Evolutionary conservation across 1,284 basidiomycete genomes (phyloP).

Genomic region (Mycena sp.): DNA sequence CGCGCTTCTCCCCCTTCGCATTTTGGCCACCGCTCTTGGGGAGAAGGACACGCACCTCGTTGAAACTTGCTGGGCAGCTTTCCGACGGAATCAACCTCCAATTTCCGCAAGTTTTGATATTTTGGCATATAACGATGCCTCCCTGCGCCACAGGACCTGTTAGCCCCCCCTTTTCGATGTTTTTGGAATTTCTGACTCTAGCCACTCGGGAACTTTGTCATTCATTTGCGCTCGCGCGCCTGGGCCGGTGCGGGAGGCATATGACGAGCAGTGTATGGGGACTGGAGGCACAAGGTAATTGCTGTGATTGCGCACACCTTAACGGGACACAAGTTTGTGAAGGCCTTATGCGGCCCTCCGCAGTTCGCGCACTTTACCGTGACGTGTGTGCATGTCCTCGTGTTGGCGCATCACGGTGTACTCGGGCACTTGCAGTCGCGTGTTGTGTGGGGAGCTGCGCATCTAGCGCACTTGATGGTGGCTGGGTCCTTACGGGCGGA

Average conservation of each 20-base stretch:
- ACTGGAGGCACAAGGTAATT: background rate
- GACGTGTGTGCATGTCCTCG: constrained; percentile 7
- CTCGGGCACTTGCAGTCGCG: constrained; percentile 7
- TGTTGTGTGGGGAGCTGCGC: constrained; percentile 1
- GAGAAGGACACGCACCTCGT: background rate
- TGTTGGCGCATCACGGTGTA: constrained; percentile 1
- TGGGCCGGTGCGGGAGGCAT: no score
- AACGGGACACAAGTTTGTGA: constrained; percentile 1
- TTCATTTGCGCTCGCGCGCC: constrained; percentile 1
- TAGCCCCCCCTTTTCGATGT: no score
- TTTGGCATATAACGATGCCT: background rate
- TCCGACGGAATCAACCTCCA: background rate
- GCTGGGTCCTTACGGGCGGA: constrained; percentile 1
- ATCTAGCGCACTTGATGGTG: constrained; percentile 8
- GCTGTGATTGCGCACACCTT: background rate
- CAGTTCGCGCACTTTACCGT: constrained; percentile 3
- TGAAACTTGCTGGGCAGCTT: constrained; percentile 3
- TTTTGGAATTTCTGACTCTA: constrained; percentile 5
- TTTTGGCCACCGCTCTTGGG: background rate
- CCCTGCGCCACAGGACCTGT: background rate
- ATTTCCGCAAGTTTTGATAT: background rate
- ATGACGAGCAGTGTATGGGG: background rate
- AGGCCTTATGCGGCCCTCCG: background rate
- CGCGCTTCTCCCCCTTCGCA: background rate
- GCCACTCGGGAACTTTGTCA: background rate